Evolutionary conservation across 306 rosid species (phyloP), one percentile per base, ranked within the genome.

Genomic region (Dryas drummondii): DNA sequence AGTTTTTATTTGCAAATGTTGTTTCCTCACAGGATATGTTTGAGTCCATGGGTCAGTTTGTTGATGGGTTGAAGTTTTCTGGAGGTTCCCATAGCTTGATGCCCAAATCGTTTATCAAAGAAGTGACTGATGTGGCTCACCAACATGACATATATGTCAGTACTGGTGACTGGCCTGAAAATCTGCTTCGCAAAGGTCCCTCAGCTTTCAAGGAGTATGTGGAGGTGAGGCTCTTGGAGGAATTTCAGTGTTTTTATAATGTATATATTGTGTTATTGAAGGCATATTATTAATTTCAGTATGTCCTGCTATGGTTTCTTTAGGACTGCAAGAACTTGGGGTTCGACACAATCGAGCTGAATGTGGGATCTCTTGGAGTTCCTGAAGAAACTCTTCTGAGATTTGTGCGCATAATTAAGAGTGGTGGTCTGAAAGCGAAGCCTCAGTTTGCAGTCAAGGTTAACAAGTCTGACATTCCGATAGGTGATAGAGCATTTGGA

Each of bases 101-200:
- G 84, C 87, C 98, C 2, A 94, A 84, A 87, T 72, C 83, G 51
- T 81, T 74, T 60, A 56, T 94, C 16, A 94, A 86, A 74, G 87
- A 91, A 73, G 85, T 94, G 73, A 88, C 89, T 66, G 91, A 90
- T 50, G 84, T 82, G 83, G 98, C 98, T 22, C 98, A 91, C 71
- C 80, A 79, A 58, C 96, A 94, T 70, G 84, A 87, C 41, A 77
- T 94, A 7, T 94, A 90, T 84, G 98, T 94, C 52, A 91, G 98
- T 68, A 94, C 97, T 0, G 97, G 98, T 2, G 94, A 88, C 44
- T 94, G 98, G 97, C 96, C 97, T 44, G 98, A 94, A 54, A 91
- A 94, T 70, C 10, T 81, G 55, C 85, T 83, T 72, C 87, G 84
- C 11, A 86, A 88, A 83, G 93, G 87, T 57, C 97, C 93, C 8